Percentiles rank a stretch among this genome's conserved stretches.
These are phyloP conservation scores for Candida ficus DNA, from an alignment of 805 yeast species.

Conservation along the genomic window DNA sequence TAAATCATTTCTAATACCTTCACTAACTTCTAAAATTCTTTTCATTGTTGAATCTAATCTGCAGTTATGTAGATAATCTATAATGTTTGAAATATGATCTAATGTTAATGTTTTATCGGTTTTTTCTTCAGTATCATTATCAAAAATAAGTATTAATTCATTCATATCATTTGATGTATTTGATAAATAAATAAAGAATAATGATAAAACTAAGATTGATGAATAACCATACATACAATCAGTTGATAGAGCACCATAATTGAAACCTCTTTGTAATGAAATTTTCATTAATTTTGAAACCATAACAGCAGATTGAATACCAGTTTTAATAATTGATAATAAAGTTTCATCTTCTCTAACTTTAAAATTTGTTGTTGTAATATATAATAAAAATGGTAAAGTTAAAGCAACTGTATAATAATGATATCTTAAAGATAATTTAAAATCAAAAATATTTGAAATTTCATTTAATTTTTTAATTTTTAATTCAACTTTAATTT, in stretches of 20 bases:
- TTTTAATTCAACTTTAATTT: conserved; percentile 31
- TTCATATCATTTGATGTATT: conserved; percentile 20
- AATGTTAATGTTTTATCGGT: conserved; percentile 20
- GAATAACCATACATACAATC: conserved; percentile 42
- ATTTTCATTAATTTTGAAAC: conserved; percentile 34
- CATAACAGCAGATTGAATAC: conserved; percentile 35
- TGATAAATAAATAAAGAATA: conserved; percentile 33
- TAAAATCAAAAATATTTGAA: conserved; percentile 35
- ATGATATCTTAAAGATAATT: conserved; percentile 36
- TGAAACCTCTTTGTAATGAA: conserved; percentile 27
- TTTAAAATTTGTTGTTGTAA: conserved; percentile 30
- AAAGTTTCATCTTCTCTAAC: conserved; percentile 38
- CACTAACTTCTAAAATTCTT: conserved; percentile 37
- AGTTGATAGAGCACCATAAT: conserved; percentile 39
- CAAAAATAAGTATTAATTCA: conserved; percentile 9
- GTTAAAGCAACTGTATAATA: conserved; percentile 37
- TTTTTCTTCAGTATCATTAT: conserved; percentile 5
- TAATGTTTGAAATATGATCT: conserved; percentile 17
- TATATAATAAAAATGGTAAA: conserved; percentile 38
- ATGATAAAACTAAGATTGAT: conserved; percentile 36
- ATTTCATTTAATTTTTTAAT: conserved; percentile 21
- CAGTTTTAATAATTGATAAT: conserved; percentile 33
- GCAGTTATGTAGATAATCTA: conserved; percentile 20
- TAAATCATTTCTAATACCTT: conserved; percentile 36
- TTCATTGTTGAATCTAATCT: conserved; percentile 38